These are phyloP conservation scores for Limtongia smithiae DNA, from an alignment of 805 yeast species.

Conservation along the genomic window DNA sequence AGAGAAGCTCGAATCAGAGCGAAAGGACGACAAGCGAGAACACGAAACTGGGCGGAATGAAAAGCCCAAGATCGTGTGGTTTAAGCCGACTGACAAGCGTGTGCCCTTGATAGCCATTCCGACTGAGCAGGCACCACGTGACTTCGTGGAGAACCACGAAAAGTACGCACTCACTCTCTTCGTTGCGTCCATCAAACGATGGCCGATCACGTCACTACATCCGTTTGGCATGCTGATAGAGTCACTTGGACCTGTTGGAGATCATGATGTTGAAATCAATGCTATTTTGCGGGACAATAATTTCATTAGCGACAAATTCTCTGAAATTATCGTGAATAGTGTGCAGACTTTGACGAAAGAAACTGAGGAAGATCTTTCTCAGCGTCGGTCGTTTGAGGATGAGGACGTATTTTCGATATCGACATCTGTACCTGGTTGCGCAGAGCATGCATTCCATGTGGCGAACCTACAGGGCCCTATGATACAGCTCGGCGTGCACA, in stretches of 20 bases:
- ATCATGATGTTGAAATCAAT: constrained; percentile 73
- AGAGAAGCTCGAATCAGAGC: constrained; percentile 50
- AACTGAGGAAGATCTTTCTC: constrained; percentile 31
- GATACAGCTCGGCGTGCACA: constrained; percentile 81
- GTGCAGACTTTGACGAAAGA: constrained; percentile 1
- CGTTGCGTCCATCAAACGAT: constrained; percentile 93
- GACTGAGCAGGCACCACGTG: constrained; percentile 95
- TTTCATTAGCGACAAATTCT: constrained; percentile 42
- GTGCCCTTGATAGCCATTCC: constrained; percentile 98
- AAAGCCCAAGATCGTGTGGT: constrained; percentile 96
- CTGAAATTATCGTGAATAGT: constrained; percentile 39
- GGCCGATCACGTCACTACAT: constrained; percentile 98
- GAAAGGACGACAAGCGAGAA: constrained; percentile 34
- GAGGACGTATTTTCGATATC: constrained; percentile 63
- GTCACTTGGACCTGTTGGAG: constrained; percentile 77
- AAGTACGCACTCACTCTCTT: constrained; percentile 75
- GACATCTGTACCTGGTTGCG: constrained; percentile 51
- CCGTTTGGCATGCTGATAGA: constrained; percentile 94
- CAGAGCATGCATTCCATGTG: constrained; percentile 80
- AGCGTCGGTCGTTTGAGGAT: constrained; percentile 51
- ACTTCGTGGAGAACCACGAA: constrained; percentile 89
- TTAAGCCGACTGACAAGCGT: constrained; percentile 95
- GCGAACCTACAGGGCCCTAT: constrained; percentile 55
- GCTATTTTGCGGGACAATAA: constrained; percentile 74
- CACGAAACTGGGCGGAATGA: constrained; percentile 32